These are phyloP conservation scores for Myxozyma udenii DNA, from an alignment of 805 yeast species.

Conservation along the genomic window DNA sequence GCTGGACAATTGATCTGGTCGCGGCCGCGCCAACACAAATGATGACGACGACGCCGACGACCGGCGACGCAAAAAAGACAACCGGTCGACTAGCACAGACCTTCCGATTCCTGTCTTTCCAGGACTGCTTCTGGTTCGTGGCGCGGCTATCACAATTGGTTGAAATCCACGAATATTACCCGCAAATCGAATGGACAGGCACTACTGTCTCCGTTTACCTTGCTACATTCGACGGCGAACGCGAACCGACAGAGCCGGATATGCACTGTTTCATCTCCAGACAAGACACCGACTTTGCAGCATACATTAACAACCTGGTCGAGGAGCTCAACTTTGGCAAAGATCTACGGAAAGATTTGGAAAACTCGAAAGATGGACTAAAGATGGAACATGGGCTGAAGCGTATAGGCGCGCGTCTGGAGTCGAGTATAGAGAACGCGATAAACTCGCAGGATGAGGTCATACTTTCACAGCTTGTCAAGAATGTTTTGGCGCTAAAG, in stretches of 20 bases:
- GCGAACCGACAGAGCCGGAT: too few relatives aligned
- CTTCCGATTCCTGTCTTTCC: conserved; percentile 7
- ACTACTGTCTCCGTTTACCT: conserved; percentile 6
- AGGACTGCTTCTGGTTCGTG: conserved; percentile 12
- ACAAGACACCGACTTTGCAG: conserved; percentile 12
- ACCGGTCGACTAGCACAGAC: conserved; percentile 4
- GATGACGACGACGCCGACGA: conserved; percentile 1
- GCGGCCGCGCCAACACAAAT: too few relatives aligned
- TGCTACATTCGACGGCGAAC: conserved; percentile 9
- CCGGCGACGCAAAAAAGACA: not conserved
- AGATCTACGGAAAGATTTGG: too few relatives aligned
- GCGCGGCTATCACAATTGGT: conserved; percentile 12
- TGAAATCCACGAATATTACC: conserved; percentile 6
- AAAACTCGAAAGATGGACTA: too few relatives aligned
- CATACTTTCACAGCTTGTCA: conserved; percentile 6
- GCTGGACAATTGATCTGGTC: not conserved
- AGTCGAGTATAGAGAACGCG: conserved; percentile 2
- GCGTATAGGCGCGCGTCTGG: not conserved
- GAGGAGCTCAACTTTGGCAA: too few relatives aligned
- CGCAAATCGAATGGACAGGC: conserved; percentile 14
- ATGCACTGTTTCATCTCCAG: conserved; percentile 11
- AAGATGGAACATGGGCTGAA: conserved; percentile 4
- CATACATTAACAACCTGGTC: not conserved
- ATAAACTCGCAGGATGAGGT: conserved; percentile 6
- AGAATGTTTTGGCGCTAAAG: conserved; percentile 4